A percentile compares a stretch with the other conserved stretches of the same genome.
phyloP scores from a whole-genome alignment of 345 rosid species.

The Salix brachista region DNA sequence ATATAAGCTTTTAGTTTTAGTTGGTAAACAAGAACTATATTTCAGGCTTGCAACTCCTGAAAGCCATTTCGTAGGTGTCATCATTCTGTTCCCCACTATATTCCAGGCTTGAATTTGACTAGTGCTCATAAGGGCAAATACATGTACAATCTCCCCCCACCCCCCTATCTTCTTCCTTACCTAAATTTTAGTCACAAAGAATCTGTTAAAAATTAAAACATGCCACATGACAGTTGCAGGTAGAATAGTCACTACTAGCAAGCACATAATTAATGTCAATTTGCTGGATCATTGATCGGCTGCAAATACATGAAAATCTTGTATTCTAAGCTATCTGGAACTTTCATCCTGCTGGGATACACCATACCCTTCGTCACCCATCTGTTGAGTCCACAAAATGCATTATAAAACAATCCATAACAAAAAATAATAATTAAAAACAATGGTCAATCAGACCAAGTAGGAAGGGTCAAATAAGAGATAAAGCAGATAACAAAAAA shows the following conservation, averaged over 20 bases:
- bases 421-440: not conserved
- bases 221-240: conserved; percentile 12
- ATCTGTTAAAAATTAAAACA: too few species aligned
- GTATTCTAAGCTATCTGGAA: not conserved
- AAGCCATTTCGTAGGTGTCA: too few species aligned
- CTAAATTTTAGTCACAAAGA: not conserved
- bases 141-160: not conserved
- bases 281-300: conserved; percentile 4
- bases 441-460: not conserved
- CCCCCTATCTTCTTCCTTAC: too few species aligned
- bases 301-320: not conserved
- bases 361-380: conserved; percentile 18
- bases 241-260: not conserved
- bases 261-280: not conserved
- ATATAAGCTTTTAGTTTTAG: too few species aligned
- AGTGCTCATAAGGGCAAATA: not conserved
- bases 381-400: conserved; percentile 15
- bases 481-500: not conserved
- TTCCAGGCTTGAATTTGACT: not conserved
- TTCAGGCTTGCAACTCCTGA: too few species aligned
- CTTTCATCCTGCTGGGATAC: conserved; percentile 1
- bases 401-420: not conserved
- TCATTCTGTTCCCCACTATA: not conserved
- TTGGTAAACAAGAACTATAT: too few species aligned
- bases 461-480: not conserved